Conservation (phyloP, 768 basidiomycete genomes). For the Termitomyces sp. region DNA sequence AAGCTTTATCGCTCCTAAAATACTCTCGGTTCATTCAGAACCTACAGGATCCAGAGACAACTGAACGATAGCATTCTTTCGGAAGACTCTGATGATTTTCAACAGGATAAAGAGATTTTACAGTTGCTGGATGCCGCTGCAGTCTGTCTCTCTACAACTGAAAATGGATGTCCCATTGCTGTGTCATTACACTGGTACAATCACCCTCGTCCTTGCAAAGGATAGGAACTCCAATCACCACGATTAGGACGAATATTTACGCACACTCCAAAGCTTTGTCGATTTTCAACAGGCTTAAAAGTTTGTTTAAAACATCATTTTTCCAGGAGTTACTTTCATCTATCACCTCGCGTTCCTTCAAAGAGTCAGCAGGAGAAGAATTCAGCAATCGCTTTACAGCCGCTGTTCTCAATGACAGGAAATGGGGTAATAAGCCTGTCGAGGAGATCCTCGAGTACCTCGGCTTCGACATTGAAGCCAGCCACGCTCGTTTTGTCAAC, state of each 20-base stretch:
- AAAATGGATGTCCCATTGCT: background rate
- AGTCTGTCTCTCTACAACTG: background rate
- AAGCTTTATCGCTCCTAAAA: background rate
- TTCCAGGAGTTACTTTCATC: background rate
- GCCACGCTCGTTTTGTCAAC: background rate
- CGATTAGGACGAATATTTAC: background rate
- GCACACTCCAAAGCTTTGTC: too few species aligned
- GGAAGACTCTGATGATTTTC: background rate
- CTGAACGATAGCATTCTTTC: background rate
- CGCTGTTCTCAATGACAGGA: background rate
- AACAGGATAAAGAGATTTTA: background rate
- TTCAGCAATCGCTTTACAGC: background rate
- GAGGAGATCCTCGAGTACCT: background rate
- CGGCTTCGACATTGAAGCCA: background rate
- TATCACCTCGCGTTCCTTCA: background rate
- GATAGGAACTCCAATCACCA: background rate
- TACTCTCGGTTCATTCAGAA: background rate
- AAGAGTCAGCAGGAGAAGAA: background rate
- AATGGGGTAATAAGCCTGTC: background rate
- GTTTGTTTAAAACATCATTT: background rate
- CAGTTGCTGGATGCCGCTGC: background rate
- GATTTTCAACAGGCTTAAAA: background rate
- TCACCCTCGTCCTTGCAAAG: background rate
- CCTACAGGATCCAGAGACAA: background rate
- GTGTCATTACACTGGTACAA: background rate